A percentile compares a stretch with the other conserved stretches of the same genome.
These are phyloP conservation scores for Rhynchosporium secalis DNA, from an alignment of 2,329 filamentous ascomycete genomes.

Conservation along the genomic window DNA sequence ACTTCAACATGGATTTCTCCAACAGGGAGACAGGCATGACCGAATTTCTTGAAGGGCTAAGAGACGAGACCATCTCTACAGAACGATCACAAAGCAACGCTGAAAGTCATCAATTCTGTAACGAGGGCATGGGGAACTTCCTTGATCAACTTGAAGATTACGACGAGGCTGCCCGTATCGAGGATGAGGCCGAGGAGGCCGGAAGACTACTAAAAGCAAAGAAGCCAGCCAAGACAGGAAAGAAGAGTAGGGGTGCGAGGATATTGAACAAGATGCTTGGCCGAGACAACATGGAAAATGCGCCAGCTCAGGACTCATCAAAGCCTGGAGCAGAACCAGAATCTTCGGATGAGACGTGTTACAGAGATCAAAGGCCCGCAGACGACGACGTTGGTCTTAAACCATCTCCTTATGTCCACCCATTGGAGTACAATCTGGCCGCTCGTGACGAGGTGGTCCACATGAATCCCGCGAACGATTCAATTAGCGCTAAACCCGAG, in stretches of 20 bases:
- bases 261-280: slow-evolving; percentile 2
- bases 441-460: slow-evolving; percentile 17
- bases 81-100: not conserved
- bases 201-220: not conserved
- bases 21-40: too few species aligned
- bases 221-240: not conserved
- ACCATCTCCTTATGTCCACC: slow-evolving; percentile 16
- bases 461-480: not conserved
- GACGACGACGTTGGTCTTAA: not conserved
- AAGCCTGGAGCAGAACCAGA: not conserved
- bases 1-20: not conserved
- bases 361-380: not conserved
- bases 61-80: not conserved
- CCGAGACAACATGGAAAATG: not conserved
- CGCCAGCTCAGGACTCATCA: too few species aligned
- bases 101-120: not conserved
- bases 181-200: not conserved
- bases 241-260: not conserved
- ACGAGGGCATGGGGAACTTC: not conserved
- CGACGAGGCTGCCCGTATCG: not conserved
- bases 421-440: slow-evolving; percentile 17
- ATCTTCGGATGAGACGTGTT: not conserved
- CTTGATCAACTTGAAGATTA: not conserved
- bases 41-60: not conserved
- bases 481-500: slow-evolving; percentile 6